Evolutionary conservation across 2,329 filamentous ascomycete genomes (phyloP).

Genomic region (Diaporthe eres): DNA sequence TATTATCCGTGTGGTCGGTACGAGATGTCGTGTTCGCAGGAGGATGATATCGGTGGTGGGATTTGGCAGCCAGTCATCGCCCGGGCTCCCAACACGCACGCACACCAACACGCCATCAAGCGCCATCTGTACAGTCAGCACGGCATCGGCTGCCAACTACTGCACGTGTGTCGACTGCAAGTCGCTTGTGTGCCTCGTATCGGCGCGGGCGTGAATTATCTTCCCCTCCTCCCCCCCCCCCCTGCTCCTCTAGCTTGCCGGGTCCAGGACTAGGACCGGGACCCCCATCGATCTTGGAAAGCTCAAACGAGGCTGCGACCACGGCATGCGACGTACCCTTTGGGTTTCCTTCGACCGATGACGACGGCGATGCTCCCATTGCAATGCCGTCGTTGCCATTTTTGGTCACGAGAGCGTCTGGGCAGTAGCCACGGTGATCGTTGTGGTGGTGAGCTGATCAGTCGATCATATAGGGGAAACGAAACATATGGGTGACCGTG

Average conservation of each 20-base stretch:
- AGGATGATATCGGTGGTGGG: background rate
- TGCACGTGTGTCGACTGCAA: conserved; percentile 6
- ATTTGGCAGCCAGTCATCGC: background rate
- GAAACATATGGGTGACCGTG: conserved; percentile 17
- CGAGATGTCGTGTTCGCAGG: conserved; percentile 15
- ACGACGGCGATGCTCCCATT: conserved; percentile 2
- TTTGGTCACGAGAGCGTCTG: conserved; percentile 1
- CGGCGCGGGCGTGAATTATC: background rate
- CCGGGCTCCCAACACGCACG: background rate
- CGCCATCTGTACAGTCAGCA: conserved; percentile 26
- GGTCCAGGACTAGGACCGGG: conserved; percentile 1
- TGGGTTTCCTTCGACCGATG: background rate
- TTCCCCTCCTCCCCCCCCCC: background rate
- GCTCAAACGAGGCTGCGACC: conserved; percentile 31
- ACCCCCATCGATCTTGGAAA: background rate
- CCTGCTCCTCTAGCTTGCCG: background rate
- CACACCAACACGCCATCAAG: conserved; percentile 13
- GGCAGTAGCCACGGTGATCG: background rate
- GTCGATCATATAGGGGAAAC: conserved; percentile 24
- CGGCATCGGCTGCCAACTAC: conserved; percentile 28
- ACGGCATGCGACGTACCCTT: conserved; percentile 12
- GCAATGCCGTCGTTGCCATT: background rate
- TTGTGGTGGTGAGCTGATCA: conserved; percentile 6
- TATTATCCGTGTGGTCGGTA: conserved; percentile 17
- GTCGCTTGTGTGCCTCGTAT: conserved; percentile 40